Base-by-base conservation (phyloP, 1,139 yeast species). In the Waltiozyma sp. region DNA sequence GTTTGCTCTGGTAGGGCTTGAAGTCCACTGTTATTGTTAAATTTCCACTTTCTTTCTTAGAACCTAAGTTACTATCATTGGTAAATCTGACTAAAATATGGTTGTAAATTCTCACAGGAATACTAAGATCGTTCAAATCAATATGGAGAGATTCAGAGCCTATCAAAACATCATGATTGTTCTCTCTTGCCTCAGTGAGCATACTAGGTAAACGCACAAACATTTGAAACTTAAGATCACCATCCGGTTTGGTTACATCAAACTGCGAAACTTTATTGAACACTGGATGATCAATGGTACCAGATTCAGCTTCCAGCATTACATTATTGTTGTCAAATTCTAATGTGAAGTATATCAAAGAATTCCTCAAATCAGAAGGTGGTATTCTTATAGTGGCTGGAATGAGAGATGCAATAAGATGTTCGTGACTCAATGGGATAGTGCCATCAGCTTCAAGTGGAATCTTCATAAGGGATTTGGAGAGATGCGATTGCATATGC, bases 201-300 rank as follows among this genome's bases (percentile, higher is more conserved):
- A 78, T 68, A 21, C 79, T 77, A 11, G 95, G 95, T 44, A 86
- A 72, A 48, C 91, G 71, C 42, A 84, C 80, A 59, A 83, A 88
- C 33, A 85, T 72, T 60, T 84, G 89, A 44, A 87, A 67, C 51
- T 75, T 80, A 45, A 79, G 60, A 42, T 63, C 76, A 56, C 69
- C 78, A 58, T 62, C 62, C 60, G 53, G 64, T 50, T 86, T 76
- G 13, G 94, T 81, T 23, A 89, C 95, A 70, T 91, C 98, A 60
- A 91, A 91, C 10, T 89, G 80, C 13, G 95, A 85, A 19, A 86
- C 88, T 53, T 84, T 85, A 60, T 88, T 89, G 79, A 95, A 91
- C 19, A 69, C 68, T 2, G 89, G 86, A 42, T 66, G 61, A 23
- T 72, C 70, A 46, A 79, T 66, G 0, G 87, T 73, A 15, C 95